Percentiles rank a stretch among this genome's conserved stretches.
These are phyloP conservation scores for Penicillium verrucosum DNA, from an alignment of 2,329 filamentous ascomycete genomes.

Conservation along the genomic window DNA sequence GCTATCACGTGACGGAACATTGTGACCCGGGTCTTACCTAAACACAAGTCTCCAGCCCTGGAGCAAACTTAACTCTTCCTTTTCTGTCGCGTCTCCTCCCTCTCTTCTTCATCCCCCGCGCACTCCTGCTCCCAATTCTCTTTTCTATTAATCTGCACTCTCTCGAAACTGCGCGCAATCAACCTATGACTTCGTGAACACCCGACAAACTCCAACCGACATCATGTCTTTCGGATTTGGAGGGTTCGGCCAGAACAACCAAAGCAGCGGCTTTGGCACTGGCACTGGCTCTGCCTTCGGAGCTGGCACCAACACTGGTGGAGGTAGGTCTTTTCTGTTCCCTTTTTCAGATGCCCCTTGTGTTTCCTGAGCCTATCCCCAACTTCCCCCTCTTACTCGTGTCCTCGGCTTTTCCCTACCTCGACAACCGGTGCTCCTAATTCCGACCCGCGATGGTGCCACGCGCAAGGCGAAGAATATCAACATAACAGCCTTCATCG, in stretches of 20 bases:
- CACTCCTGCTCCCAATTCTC: neutral
- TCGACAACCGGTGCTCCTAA: slow-evolving; percentile 28
- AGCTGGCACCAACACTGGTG: slow-evolving; percentile 29
- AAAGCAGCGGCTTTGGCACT: slow-evolving; percentile 42
- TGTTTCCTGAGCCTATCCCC: slow-evolving; percentile 7
- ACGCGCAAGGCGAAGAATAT: slow-evolving; percentile 20
- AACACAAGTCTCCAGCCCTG: slow-evolving; percentile 9
- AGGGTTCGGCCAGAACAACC: slow-evolving; percentile 60
- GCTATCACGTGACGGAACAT: slow-evolving; percentile 22
- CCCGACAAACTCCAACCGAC: slow-evolving; percentile 23
- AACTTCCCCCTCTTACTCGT: slow-evolving; percentile 2
- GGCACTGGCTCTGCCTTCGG: slow-evolving; percentile 39
- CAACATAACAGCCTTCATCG: slow-evolving; percentile 12
- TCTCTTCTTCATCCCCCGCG: slow-evolving; percentile 22
- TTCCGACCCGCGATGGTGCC: slow-evolving; percentile 28
- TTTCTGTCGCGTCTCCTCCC: slow-evolving; percentile 26
- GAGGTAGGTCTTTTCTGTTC: slow-evolving; percentile 34
- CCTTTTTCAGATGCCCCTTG: slow-evolving; percentile 1
- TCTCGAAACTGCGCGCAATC: slow-evolving; percentile 8
- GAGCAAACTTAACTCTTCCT: slow-evolving; percentile 20
- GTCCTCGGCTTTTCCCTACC: slow-evolving; percentile 18
- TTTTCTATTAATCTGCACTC: slow-evolving; percentile 2
- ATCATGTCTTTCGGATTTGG: slow-evolving; percentile 48
- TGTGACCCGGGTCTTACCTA: slow-evolving; percentile 22
- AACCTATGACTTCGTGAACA: slow-evolving; percentile 32